Evolutionary conservation across 225 moss, liverwort and hornwort genomes (phyloP).

Genomic region (Pleurozium schreberi): DNA sequence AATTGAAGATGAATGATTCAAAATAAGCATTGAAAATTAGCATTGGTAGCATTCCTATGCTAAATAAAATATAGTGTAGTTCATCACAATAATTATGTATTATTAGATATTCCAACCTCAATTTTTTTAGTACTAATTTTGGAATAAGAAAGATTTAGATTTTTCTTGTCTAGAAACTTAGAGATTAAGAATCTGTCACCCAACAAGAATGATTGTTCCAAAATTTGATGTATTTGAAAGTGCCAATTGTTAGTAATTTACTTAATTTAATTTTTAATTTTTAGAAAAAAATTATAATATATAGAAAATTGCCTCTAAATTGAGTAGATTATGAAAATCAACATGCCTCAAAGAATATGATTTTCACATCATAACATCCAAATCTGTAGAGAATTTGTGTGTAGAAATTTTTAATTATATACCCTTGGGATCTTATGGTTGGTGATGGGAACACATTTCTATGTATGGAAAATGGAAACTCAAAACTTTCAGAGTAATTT

Average conservation of each 20-base stretch:
- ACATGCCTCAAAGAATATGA: background rate
- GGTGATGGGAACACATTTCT: background rate
- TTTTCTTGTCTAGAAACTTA: background rate
- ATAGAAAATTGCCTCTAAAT: background rate
- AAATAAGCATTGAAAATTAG: background rate
- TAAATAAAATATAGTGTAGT: background rate
- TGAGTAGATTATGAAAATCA: background rate
- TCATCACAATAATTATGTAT: too few relatives aligned
- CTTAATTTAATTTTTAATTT: background rate
- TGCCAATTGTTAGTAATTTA: background rate
- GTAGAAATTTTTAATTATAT: background rate
- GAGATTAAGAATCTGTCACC: background rate
- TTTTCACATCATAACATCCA: background rate
- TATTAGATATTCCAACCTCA: background rate
- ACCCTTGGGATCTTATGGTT: rapidly evolving
- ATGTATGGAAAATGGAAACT: background rate
- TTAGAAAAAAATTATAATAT: too few relatives aligned
- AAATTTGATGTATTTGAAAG: background rate
- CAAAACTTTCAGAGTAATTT: background rate
- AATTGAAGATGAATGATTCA: background rate
- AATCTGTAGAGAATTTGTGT: background rate
- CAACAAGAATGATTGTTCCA: background rate
- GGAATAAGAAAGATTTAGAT: background rate
- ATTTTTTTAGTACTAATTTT: background rate
- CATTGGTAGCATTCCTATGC: background rate